Evolutionary conservation across 768 basidiomycete species (phyloP).

Genomic region (Ramaria rubella): DNA sequence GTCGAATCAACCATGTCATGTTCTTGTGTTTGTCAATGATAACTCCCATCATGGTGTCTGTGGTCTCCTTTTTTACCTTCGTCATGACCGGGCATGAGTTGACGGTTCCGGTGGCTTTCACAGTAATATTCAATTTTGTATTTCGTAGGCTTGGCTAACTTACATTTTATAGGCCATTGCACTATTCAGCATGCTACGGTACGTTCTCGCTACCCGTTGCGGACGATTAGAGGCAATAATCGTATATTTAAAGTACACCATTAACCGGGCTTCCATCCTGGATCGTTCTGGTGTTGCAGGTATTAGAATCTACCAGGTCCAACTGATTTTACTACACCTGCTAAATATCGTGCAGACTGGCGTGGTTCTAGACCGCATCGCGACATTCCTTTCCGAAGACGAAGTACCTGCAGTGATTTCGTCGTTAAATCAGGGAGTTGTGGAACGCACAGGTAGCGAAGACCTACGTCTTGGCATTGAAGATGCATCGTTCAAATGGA

Average conservation of each 20-base stretch:
- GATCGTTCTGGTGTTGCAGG: constrained; percentile 71
- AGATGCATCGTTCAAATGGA: constrained; percentile 58
- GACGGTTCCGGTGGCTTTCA: constrained; percentile 78
- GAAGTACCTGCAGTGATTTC: constrained; percentile 65
- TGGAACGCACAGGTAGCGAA: constrained; percentile 22
- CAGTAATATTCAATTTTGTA: constrained; percentile 44
- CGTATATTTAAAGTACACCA: constrained; percentile 42
- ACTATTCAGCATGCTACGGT: constrained; percentile 80
- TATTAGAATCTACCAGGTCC: too few relatives aligned
- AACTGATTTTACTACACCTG: too few relatives aligned
- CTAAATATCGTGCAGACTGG: constrained; percentile 49
- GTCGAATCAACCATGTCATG: constrained; percentile 63
- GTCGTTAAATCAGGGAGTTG: constrained; percentile 41
- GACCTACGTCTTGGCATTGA: constrained; percentile 48
- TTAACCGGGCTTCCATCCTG: constrained; percentile 75
- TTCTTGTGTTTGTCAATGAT: constrained; percentile 68
- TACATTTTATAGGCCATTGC: constrained; percentile 77
- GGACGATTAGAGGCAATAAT: neutral
- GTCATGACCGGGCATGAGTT: constrained; percentile 68
- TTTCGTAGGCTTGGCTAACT: too few relatives aligned
- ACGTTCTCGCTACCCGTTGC: constrained; percentile 11
- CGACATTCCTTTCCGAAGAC: constrained; percentile 61
- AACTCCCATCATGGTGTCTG: constrained; percentile 74
- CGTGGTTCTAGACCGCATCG: constrained; percentile 62
- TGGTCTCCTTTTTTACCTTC: constrained; percentile 71